Base-by-base conservation (phyloP, 2,329 filamentous ascomycete genomes). In the Zopfia rhizophila region DNA sequence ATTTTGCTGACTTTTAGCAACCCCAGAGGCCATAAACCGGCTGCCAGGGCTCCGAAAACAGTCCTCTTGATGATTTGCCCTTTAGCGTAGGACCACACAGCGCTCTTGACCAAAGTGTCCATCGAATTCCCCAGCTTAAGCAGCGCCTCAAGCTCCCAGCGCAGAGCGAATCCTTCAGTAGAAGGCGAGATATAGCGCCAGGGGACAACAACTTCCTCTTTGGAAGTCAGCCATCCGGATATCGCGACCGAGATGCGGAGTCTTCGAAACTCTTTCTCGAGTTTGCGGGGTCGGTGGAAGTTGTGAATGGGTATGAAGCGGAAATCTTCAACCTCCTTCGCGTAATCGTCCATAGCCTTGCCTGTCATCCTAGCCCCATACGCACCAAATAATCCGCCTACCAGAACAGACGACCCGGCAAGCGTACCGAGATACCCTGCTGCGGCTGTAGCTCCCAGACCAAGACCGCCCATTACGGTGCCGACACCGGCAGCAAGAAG, bases 321-420 rank as follows among this genome's bases (percentile, higher is more conserved):
- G 70, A 97, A 96, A 64, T 97, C 92, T 60, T 90, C 85, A 12
- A 97, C 87, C 55, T 96, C 91, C 57, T 85, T 86, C 8, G 88
- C 83, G 67, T 95, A 96, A n/a, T 87, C 80, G 55, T 96, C 90
- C 80, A 97, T 89, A 79, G 92, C 90, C 68, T 91, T 87, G 39
- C 86, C 85, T 0, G 89, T 89, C 80, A 96, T 92, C 24, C 87
- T 84, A 1, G 87, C 86, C 30, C 89, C 89, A 65, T 95, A 96
- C n/a, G 94, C 90, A 7, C 94, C 94, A 63, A 97, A 97, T 27
- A 97, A 76, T 25, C 88, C 85, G 12, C 92, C 93, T 21, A 96
- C 87, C 29, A 91, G 78, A 12, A 94, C 82, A 4, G 87, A 84
- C 51, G 88, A 94, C 25, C 92, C 87, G 2, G 91, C 88, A 63